phyloP scores from a whole-genome alignment of 192 early-diverging fungal species.

The Spinellus fusiger region DNA sequence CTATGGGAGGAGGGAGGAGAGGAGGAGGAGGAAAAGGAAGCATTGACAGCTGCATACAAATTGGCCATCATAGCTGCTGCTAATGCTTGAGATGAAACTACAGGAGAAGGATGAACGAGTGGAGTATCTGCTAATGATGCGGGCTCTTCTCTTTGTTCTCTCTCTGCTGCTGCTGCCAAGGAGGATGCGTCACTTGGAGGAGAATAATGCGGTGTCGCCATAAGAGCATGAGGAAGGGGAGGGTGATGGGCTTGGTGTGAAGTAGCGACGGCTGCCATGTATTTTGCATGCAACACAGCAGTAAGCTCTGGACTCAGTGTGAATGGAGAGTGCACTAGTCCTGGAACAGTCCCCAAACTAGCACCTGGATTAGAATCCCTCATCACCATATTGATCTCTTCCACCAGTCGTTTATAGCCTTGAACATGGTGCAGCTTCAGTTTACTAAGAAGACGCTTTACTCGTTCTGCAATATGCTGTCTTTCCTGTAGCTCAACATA shows the following conservation, averaged over 20 bases:
- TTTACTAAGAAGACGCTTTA: conserved; percentile 50
- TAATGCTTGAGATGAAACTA: conserved; percentile 4
- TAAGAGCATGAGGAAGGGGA: too few species aligned
- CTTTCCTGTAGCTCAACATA: conserved; percentile 76
- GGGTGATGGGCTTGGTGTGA: too few species aligned
- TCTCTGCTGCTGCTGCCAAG: too few species aligned
- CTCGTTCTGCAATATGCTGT: conserved; percentile 67
- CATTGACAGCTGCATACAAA: conserved; percentile 2
- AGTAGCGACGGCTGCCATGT: conserved; percentile 8
- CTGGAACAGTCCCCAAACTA: conserved; percentile 11
- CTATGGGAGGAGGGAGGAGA: neutral
- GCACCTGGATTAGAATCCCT: conserved; percentile 21
- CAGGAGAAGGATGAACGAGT: neutral
- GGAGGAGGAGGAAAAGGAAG: neutral
- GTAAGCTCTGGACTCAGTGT: conserved; percentile 3
- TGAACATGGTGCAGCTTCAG: conserved; percentile 63
- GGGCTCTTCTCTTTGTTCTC: too few species aligned
- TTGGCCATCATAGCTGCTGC: conserved; percentile 14
- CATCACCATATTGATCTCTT: conserved; percentile 60
- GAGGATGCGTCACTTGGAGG: too few species aligned
- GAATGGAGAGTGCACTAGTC: neutral
- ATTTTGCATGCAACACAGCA: conserved; percentile 18
- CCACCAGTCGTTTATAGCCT: conserved; percentile 74
- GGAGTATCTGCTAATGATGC: too few species aligned
- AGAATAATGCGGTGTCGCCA: too few species aligned